Percentiles rank a stretch among this genome's conserved stretches.
These are phyloP conservation scores for Zygosaccharomyces lentus DNA, from an alignment of 805 yeast genomes.

Conservation along the genomic window DNA sequence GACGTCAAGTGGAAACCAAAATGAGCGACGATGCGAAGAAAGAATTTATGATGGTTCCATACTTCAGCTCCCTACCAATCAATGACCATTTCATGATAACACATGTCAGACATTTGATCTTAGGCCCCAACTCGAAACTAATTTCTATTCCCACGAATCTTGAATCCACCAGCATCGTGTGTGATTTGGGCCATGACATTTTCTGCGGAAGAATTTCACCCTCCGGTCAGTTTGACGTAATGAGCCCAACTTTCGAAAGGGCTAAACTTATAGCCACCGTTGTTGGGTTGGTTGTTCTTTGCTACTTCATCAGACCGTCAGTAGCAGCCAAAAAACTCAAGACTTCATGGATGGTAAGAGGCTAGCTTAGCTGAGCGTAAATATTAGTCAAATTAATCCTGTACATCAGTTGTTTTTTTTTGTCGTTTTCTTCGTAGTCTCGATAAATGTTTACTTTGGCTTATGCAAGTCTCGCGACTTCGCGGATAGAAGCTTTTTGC, in stretches of 20 bases:
- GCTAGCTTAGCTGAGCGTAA: neutral
- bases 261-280: constrained; percentile 59
- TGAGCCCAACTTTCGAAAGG: constrained; percentile 65
- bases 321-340: constrained; percentile 52
- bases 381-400: neutral
- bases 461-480: neutral
- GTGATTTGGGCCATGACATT: constrained; percentile 62
- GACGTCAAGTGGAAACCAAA: constrained; percentile 57
- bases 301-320: constrained; percentile 52
- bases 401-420: neutral
- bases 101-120: constrained; percentile 45
- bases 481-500: too few species aligned
- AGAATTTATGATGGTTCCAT: constrained; percentile 58
- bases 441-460: neutral
- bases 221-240: constrained; percentile 74
- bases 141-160: constrained; percentile 56
- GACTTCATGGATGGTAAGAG: constrained; percentile 45
- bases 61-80: constrained; percentile 56
- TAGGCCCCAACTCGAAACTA: constrained; percentile 33
- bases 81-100: constrained; percentile 48
- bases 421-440: neutral
- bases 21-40: constrained; percentile 49
- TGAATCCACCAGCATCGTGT: constrained; percentile 76
- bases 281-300: constrained; percentile 43
- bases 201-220: constrained; percentile 79